phyloP scores from a whole-genome alignment of 306 rosid genomes.

The Clitoria ternatea region DNA sequence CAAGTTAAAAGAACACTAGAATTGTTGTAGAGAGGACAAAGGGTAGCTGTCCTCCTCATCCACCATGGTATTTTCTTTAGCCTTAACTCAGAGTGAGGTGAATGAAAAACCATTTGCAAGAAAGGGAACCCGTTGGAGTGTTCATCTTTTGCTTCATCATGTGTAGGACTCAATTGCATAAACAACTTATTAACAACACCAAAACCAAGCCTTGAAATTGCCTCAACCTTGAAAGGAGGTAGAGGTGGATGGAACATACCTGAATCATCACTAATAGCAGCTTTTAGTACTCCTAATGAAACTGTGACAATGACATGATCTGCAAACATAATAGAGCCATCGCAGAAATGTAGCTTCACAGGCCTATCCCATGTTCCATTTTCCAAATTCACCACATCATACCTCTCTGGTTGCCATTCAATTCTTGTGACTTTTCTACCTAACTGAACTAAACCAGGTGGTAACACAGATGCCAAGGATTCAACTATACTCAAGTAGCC shows the following conservation, averaged over 20 bases:
- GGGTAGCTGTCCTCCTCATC: slow-evolving; percentile 77
- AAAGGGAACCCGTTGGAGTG: slow-evolving; percentile 45
- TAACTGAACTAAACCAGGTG: slow-evolving; percentile 60
- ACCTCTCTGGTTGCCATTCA: slow-evolving; percentile 47
- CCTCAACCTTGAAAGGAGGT: slow-evolving; percentile 69
- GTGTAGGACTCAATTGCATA: slow-evolving; percentile 55
- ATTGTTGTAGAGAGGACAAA: slow-evolving; percentile 65
- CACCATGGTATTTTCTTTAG: slow-evolving; percentile 81
- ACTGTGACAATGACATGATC: slow-evolving; percentile 90
- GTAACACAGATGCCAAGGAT: slow-evolving; percentile 61
- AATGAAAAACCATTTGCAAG: slow-evolving; percentile 72
- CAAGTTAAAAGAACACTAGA: slow-evolving; percentile 72
- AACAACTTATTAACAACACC: slow-evolving; percentile 92
- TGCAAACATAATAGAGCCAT: slow-evolving; percentile 63
- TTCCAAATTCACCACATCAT: not conserved
- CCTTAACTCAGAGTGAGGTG: slow-evolving; percentile 51
- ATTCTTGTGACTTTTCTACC: slow-evolving; percentile 54
- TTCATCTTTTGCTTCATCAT: not conserved
- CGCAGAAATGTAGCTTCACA: slow-evolving; percentile 66
- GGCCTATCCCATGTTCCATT: slow-evolving; percentile 44
- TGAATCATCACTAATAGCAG: slow-evolving; percentile 49
- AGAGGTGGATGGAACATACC: slow-evolving; percentile 73
- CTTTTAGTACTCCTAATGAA: slow-evolving; percentile 86
- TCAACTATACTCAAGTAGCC: slow-evolving; percentile 65
- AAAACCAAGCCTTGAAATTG: slow-evolving; percentile 89